A percentile compares a stretch with the other conserved stretches of the same genome.
Evolutionary conservation across 2,329 filamentous ascomycete species (phyloP).

Genomic region (Cytospora paraplurivora): DNA sequence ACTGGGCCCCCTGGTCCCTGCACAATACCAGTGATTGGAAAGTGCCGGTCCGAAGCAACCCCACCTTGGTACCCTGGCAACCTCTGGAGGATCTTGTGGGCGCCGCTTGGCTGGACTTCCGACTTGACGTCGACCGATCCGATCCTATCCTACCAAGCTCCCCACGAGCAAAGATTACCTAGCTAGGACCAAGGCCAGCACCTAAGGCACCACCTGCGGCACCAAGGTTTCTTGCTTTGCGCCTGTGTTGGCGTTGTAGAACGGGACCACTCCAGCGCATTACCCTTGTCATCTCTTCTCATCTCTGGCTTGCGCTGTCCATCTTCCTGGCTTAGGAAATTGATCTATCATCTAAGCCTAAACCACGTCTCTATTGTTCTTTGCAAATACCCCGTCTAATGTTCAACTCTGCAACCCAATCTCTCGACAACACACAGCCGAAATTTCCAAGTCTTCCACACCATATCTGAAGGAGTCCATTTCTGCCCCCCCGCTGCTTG

Average conservation of each 20-base stretch:
- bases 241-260: background rate
- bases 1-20: background rate
- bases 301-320: background rate
- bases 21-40: background rate
- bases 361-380: conserved; percentile 15
- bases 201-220: background rate
- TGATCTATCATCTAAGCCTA: conserved; percentile 16
- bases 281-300: conserved; percentile 4
- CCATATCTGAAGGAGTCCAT: too few relatives aligned
- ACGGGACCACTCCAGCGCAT: background rate
- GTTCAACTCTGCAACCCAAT: conserved; percentile 13
- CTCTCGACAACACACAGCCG: conserved; percentile 15
- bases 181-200: background rate
- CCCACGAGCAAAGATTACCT: too few relatives aligned
- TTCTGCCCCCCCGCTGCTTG: background rate
- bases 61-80: background rate
- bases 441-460: conserved; percentile 13
- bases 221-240: background rate
- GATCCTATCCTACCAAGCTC: background rate
- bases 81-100: too few relatives aligned
- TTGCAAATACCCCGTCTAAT: conserved; percentile 6
- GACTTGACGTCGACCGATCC: background rate
- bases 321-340: conserved; percentile 3
- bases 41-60: background rate
- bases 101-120: background rate